Evolutionary conservation across 192 early-diverging fungal genomes (phyloP), one percentile per base, ranked within the genome.

Genomic region (Phlyctochytrium bullatum): DNA sequence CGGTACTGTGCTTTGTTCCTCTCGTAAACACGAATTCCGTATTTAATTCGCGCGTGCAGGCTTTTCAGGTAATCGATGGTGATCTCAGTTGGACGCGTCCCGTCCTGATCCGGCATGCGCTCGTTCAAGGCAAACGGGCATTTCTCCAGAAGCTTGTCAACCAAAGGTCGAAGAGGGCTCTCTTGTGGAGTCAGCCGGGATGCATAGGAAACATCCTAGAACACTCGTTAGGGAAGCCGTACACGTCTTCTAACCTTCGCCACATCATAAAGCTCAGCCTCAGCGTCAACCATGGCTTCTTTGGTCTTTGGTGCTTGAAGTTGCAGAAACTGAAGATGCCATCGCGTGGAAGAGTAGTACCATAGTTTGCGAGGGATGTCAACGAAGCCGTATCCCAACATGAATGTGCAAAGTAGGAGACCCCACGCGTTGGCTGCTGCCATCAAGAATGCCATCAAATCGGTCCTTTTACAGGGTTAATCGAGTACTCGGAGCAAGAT

Each of bases 361-460:
- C 94, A 98, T 47, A 96, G 78, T 64, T 80, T 75, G 52, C 94
- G 84, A 24, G 96, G 96, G 34, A 98, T 80, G 33, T 92, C 88
- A 0, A 98, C 93, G 56, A 97, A 78, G 0, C 96, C 96, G 74
- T 94, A 94, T 23, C 94, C 92, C 87, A 98, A 88, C 72, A 97
- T 90, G 1, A 92, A 81, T 54, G 93, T 90, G 30, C 91, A 86
- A 20, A 96, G 86, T 27, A 94, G 73, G 32, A 98, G 80, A 40
- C 96, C 96, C 90, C 91, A 98, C 64, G 92, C 93, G 77, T 98
- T 98, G 35, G 91, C 90, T 52, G 90, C 85, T 0, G 96, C 93
- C 88, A 98, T 98, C 28, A 93, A 78, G 61, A 93, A 89, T 1
- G 86, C 87, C 28, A 89, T 77, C 24, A 98, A 69, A 57, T 76